These are phyloP conservation scores for Monosporascus sp. DNA, from an alignment of 2,329 filamentous ascomycete species.

Conservation along the genomic window DNA sequence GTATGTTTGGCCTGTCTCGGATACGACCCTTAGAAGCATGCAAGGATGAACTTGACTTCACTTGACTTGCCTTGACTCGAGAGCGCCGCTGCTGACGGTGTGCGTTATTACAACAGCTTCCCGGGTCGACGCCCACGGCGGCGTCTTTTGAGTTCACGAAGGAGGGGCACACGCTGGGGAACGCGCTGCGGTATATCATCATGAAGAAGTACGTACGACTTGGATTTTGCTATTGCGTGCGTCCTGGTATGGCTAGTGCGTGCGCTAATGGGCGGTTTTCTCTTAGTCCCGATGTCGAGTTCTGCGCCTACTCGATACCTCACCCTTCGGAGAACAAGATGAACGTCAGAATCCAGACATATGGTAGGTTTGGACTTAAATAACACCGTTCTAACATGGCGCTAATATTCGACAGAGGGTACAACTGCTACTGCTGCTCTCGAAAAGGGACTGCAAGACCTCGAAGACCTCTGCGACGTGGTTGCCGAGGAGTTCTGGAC, in stretches of 20 bases:
- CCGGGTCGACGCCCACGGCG: constrained; percentile 78
- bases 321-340: constrained; percentile 95
- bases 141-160: constrained; percentile 93
- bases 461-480: constrained; percentile 89
- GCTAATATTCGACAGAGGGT: constrained; percentile 49
- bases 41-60: too few species aligned
- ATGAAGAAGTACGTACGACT: constrained; percentile 84
- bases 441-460: constrained; percentile 81
- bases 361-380: constrained; percentile 55
- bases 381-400: not conserved
- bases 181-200: constrained; percentile 88
- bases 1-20: constrained; percentile 34
- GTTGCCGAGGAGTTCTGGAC: constrained; percentile 83
- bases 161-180: constrained; percentile 93
- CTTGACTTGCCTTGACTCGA: too few species aligned
- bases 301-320: constrained; percentile 96
- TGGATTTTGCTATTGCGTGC: not conserved
- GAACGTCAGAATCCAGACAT: constrained; percentile 97
- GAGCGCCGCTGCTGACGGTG: not conserved
- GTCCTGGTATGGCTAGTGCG: not conserved
- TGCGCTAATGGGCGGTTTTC: constrained; percentile 2
- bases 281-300: constrained; percentile 84
- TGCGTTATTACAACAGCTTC: constrained; percentile 51
- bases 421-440: constrained; percentile 79
- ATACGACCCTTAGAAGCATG: constrained; percentile 4